A percentile compares a stretch with the other conserved stretches of the same genome.
Evolutionary conservation across 306 rosid species (phyloP).

Genomic region (Corylus heterophylla): DNA sequence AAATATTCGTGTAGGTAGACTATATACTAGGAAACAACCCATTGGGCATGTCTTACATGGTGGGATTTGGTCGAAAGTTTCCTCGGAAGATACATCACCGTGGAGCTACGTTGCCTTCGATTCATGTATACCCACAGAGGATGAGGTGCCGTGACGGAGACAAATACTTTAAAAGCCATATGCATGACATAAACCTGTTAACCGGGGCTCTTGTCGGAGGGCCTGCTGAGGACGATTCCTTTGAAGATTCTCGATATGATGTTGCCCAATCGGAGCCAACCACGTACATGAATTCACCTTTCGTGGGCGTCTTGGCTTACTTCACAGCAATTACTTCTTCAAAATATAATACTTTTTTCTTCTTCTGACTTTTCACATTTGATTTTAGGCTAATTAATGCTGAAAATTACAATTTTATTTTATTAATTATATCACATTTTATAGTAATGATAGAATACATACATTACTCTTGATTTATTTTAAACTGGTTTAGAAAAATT

Average conservation of each 20-base stretch:
- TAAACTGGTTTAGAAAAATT: too few relatives aligned
- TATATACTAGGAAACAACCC: constrained; percentile 66
- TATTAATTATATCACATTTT: too few relatives aligned
- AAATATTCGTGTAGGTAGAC: constrained; percentile 46
- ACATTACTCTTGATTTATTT: too few relatives aligned
- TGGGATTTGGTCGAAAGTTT: constrained; percentile 53
- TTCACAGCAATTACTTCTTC: constrained; percentile 33
- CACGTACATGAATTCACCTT: constrained; percentile 66
- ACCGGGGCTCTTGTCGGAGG: constrained; percentile 63
- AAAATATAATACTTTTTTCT: background rate
- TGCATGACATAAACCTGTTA: constrained; percentile 49
- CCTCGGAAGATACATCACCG: constrained; percentile 61
- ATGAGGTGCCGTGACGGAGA: constrained; percentile 45
- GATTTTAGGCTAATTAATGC: too few relatives aligned
- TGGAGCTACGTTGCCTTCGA: constrained; percentile 50
- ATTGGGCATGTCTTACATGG: constrained; percentile 64
- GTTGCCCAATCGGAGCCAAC: constrained; percentile 58
- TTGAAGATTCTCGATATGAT: constrained; percentile 51
- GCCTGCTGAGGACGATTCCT: constrained; percentile 46
- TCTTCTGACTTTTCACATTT: background rate
- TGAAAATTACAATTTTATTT: too few relatives aligned
- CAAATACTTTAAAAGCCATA: constrained; percentile 28
- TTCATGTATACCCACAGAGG: constrained; percentile 13
- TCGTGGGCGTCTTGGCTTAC: constrained; percentile 63
- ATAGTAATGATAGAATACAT: too few relatives aligned